Evolutionary conservation across 345 rosid genomes (phyloP), one percentile per base, ranked within the genome.

Genomic region (Ceriops decandra): DNA sequence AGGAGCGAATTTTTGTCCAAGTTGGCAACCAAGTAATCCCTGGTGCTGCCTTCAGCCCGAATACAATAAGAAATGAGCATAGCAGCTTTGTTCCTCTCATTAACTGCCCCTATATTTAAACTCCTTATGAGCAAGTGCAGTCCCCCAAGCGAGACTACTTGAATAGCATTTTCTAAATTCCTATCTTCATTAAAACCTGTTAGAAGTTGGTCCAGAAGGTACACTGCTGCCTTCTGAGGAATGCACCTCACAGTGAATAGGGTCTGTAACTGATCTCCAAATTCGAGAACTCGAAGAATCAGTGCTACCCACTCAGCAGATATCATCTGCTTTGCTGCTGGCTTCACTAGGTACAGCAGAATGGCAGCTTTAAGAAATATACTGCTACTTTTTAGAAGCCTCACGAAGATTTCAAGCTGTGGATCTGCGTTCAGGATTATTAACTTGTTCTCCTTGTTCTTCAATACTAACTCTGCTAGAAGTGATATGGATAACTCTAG

Each of bases 321-420:
- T 69, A 83, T 80, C 90, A 86, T 84, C 74, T 85, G 88, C 35
- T 86, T 88, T 20, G 93, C 87, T 80, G 69, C 73, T 5, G 90
- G 90, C 74, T 77, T 86, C 76, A 83, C 58, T 30, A 73, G 80
- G 73, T 86, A 83, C 54, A 88, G 86, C 68, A 88, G 73, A 71
- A 83, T 77, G n/a, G 87, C 78, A 24, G 87, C 85, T 64, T 88
- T 88, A 6, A 86, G 75, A 77, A 88, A 88, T 22, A 88, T 65
- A 42, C 86, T 78, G 31, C 80, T 83, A 30, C 81, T 82, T 71
- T 64, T 82, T 24, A 88, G 52, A n/a, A 88, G 87, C 64, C 77
- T 84, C 52, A 82, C 19, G 73, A 88, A 86, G 64, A 79, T 76
- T 31, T 86, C 79, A 17, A 88, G 86, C 72, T 83, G 87, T 2